phyloP scores from a whole-genome alignment of 805 yeast species.

The Zygosaccharomyces bailii region DNA sequence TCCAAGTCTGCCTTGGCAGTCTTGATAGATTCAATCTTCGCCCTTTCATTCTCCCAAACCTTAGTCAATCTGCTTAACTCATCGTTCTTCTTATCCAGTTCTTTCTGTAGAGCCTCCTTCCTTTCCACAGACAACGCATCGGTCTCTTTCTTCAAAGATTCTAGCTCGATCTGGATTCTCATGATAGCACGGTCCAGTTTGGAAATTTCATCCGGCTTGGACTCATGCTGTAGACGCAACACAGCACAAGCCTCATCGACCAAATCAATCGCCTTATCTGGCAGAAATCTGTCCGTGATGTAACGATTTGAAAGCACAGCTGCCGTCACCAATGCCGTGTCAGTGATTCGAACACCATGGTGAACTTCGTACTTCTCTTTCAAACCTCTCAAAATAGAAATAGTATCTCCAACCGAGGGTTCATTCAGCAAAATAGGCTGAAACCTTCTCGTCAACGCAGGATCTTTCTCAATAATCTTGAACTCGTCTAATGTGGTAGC shows the following conservation, averaged over 20 bases:
- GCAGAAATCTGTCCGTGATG: constrained; percentile 84
- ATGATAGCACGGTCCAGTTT: constrained; percentile 82
- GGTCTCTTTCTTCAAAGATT: constrained; percentile 88
- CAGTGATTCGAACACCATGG: constrained; percentile 94
- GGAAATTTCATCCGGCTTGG: constrained; percentile 92
- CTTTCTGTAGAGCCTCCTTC: constrained; percentile 65
- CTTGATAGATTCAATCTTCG: constrained; percentile 72
- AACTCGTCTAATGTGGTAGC: constrained; percentile 96
- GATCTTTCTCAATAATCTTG: constrained; percentile 93
- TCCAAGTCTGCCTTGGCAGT: constrained; percentile 79
- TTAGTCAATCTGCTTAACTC: constrained; percentile 71
- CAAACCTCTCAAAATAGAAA: constrained; percentile 86
- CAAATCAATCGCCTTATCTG: constrained; percentile 95
- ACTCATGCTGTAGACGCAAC: constrained; percentile 88
- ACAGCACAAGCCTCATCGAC: constrained; percentile 98
- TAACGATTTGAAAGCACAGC: constrained; percentile 87
- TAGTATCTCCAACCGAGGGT: constrained; percentile 87
- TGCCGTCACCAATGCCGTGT: constrained; percentile 89
- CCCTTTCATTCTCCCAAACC: constrained; percentile 82
- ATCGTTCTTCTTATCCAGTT: constrained; percentile 55
- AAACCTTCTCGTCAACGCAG: constrained; percentile 90
- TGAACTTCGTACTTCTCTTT: constrained; percentile 95
- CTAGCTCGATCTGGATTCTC: constrained; percentile 94
- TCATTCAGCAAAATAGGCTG: constrained; percentile 84
- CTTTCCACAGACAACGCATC: constrained; percentile 81